Percentiles rank a stretch among this genome's conserved stretches.
Conservation (phyloP, 768 basidiomycete genomes). For the Calvatia gigantea region DNA sequence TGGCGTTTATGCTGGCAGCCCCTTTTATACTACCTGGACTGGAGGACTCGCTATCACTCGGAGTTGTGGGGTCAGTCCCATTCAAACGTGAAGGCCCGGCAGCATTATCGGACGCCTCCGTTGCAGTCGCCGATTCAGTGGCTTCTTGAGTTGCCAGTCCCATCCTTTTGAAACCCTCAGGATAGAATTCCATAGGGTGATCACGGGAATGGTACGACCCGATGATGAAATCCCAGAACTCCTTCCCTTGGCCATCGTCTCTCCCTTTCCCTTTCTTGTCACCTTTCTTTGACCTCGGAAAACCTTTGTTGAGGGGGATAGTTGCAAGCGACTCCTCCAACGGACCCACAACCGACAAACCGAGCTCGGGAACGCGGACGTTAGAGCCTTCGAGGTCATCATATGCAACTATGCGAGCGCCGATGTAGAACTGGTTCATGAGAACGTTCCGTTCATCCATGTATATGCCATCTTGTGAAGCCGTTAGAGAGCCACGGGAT, state of each 20-base stretch:
- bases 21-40: neutral
- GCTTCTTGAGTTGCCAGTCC: constrained; percentile 48
- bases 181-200: constrained; percentile 72
- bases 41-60: neutral
- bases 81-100: neutral
- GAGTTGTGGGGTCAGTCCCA: neutral
- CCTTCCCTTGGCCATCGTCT: constrained; percentile 3
- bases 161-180: constrained; percentile 73
- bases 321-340: constrained; percentile 49
- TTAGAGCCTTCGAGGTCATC: constrained; percentile 71
- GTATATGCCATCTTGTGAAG: constrained; percentile 29
- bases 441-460: constrained; percentile 43
- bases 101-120: neutral
- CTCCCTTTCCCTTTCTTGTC: constrained; percentile 16
- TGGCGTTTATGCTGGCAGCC: neutral
- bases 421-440: constrained; percentile 66
- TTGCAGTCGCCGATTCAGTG: constrained; percentile 3
- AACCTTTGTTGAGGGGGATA: constrained; percentile 29
- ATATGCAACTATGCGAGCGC: constrained; percentile 70
- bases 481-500: constrained; percentile 34
- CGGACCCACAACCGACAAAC: constrained; percentile 62
- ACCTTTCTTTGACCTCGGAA: neutral
- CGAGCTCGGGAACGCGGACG: constrained; percentile 68
- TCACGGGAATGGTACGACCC: constrained; percentile 62
- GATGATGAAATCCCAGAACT: constrained; percentile 41